Evolutionary conservation across 495 filamentous ascomycete species (phyloP).

Genomic region (Neurospora sp.): DNA sequence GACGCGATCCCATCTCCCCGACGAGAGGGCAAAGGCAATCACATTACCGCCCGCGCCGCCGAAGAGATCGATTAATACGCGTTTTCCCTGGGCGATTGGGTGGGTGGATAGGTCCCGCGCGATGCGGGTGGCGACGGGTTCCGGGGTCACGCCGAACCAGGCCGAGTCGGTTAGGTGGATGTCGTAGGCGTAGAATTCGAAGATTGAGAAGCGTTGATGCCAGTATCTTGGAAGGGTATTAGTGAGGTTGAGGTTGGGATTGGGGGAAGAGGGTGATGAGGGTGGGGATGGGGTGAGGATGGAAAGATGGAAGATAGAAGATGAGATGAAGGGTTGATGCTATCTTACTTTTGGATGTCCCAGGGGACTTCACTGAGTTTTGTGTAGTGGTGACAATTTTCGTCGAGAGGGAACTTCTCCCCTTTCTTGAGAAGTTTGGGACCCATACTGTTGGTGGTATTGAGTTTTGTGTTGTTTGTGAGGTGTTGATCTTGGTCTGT

Average conservation of each 20-base stretch:
- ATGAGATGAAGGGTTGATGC: background rate
- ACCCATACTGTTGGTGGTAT: slow-evolving; percentile 1
- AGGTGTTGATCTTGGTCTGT: background rate
- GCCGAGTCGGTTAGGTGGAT: slow-evolving; percentile 84
- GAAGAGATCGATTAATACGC: slow-evolving; percentile 74
- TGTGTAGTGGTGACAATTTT: slow-evolving; percentile 56
- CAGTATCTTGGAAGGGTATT: slow-evolving; percentile 56
- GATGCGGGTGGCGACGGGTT: slow-evolving; percentile 74
- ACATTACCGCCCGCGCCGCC: slow-evolving; percentile 86
- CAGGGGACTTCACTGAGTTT: slow-evolving; percentile 52
- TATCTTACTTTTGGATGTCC: slow-evolving; percentile 64
- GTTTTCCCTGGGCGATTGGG: slow-evolving; percentile 25
- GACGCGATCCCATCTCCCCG: slow-evolving; percentile 60
- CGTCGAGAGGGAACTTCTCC: slow-evolving; percentile 34
- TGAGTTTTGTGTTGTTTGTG: background rate
- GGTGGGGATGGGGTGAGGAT: background rate
- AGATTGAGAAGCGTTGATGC: slow-evolving; percentile 75
- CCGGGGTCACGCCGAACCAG: slow-evolving; percentile 95
- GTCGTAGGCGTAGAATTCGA: slow-evolving; percentile 70
- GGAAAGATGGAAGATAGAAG: too few species aligned
- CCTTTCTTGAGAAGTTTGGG: slow-evolving; percentile 6
- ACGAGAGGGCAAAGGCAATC: slow-evolving; percentile 79
- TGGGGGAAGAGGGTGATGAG: background rate
- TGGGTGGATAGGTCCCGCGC: slow-evolving; percentile 56
- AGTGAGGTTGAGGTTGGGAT: background rate